Evolutionary conservation across 148 eudicot genomes (phyloP).

Genomic region (Camellia sinensis): DNA sequence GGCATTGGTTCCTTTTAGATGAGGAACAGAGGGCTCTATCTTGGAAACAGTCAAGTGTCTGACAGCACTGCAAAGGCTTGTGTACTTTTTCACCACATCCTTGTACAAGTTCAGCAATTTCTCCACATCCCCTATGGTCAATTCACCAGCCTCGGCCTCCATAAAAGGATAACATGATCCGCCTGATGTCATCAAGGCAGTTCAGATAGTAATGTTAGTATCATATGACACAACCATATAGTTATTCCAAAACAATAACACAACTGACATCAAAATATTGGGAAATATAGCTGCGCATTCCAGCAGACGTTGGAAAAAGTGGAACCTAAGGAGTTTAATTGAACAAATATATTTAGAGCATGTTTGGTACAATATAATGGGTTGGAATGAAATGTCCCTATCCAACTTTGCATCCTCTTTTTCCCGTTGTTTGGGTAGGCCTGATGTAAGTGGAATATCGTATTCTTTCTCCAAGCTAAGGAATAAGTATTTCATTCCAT

Average conservation of each 20-base stretch:
- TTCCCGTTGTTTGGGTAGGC: too few relatives aligned
- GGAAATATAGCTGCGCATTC: not conserved
- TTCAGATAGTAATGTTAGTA: not conserved
- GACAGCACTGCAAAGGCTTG: slow-evolving; percentile 21
- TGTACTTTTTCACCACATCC: slow-evolving; percentile 27
- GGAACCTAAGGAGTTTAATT: not conserved
- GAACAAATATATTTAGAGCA: not conserved
- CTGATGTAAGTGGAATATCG: too few relatives aligned
- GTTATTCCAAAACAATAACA: not conserved
- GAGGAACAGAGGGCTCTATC: slow-evolving; percentile 4
- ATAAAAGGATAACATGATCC: slow-evolving; percentile 22
- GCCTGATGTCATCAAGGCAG: slow-evolving; percentile 18
- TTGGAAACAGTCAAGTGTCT: slow-evolving; percentile 12
- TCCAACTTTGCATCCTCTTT: too few relatives aligned
- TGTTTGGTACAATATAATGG: too few relatives aligned
- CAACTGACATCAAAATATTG: not conserved
- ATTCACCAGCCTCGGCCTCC: slow-evolving; percentile 28
- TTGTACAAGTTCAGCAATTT: slow-evolving; percentile 21
- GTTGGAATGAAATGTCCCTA: too few relatives aligned
- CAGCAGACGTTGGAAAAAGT: not conserved
- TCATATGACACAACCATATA: not conserved
- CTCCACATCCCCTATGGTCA: slow-evolving; percentile 24
- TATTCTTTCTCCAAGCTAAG: too few relatives aligned
- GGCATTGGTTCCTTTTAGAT: slow-evolving; percentile 10
- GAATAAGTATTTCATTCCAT: too few relatives aligned